Base-by-base conservation (phyloP, 192 early-diverging fungal species). In the Spizellomyces sp. region DNA sequence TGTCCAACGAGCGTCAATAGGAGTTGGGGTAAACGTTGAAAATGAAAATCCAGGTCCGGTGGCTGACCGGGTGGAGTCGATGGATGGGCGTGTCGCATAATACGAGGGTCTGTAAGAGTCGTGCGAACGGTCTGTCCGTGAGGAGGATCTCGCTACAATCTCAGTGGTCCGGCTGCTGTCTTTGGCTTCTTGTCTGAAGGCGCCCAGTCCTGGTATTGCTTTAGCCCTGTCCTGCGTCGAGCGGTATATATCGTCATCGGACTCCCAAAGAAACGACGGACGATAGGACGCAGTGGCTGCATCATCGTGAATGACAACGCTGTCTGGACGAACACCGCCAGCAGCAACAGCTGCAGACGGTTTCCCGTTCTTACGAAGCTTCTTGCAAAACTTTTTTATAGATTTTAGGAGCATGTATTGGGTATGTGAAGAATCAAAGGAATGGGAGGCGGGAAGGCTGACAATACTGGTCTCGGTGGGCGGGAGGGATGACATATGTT, bases 281-380 rank as follows among this genome's bases (percentile, higher is more conserved):
- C 54, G n/a, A 56, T 56, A 56, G 5, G 22, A n/a, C n/a, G n/a
- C 54, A 19, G 54, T 22, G 4, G 22, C 54, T n/a, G n/a, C 22
- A 56, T 61, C 59, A 5, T 61, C 59, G 36, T 61, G 59, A 15
- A 61, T 41, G 17, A 61, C 59, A 61, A 61, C 59, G 36, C 59
- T 61, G 22, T 42, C 59, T 61, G 22, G 17, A 17, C 42, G 59
- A 61, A 15, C 59, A 41, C 17, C 5, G 59, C 14, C 17, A 41
- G 59, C 42, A 17, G 59, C 9, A 14, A 41, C 59, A 19, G 42
- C 6, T 36, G 59, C 17, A 21, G 59, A 21, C 59, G 14, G 12
- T 14, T 27, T 41, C 14, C 42, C 22, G 14, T 5, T 15, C 42
- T 61, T 61, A 14, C 17, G 22, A 27, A 61, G 15, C 59, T 61